These are phyloP conservation scores for Colletotrichum acutatum DNA, from an alignment of 2,329 filamentous ascomycete species.

Conservation along the genomic window DNA sequence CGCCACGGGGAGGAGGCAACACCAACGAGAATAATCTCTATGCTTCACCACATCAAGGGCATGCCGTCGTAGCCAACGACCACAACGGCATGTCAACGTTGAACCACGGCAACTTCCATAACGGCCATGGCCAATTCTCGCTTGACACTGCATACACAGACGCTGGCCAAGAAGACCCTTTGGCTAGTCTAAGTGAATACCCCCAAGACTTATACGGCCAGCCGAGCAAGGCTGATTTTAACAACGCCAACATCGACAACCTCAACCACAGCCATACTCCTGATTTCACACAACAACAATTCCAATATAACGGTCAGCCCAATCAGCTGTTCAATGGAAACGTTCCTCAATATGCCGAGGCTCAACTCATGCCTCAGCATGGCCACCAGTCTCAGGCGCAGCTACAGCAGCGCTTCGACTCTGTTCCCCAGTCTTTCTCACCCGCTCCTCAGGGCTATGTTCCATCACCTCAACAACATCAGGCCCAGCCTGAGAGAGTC, in stretches of 20 bases:
- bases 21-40: constrained; percentile 40
- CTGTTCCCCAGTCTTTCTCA: constrained; percentile 28
- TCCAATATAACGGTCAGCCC: constrained; percentile 46
- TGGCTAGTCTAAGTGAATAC: constrained; percentile 50
- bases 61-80: constrained; percentile 26
- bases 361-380: constrained; percentile 47
- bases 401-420: constrained; percentile 44
- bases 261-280: constrained; percentile 47
- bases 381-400: constrained; percentile 48
- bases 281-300: constrained; percentile 47
- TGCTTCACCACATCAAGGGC: constrained; percentile 32
- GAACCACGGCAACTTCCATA: constrained; percentile 29
- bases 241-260: constrained; percentile 41
- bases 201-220: constrained; percentile 51
- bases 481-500: constrained; percentile 30
- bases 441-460: constrained; percentile 42
- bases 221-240: constrained; percentile 46
- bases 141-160: constrained; percentile 42
- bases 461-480: constrained; percentile 38
- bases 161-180: constrained; percentile 48
- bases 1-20: constrained; percentile 43
- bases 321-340: constrained; percentile 47
- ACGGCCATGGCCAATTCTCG: constrained; percentile 27
- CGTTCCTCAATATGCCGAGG: constrained; percentile 45
- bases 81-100: constrained; percentile 22